phyloP scores from a whole-genome alignment of 2,329 filamentous ascomycete genomes.

The Stemphylium vesicarium region DNA sequence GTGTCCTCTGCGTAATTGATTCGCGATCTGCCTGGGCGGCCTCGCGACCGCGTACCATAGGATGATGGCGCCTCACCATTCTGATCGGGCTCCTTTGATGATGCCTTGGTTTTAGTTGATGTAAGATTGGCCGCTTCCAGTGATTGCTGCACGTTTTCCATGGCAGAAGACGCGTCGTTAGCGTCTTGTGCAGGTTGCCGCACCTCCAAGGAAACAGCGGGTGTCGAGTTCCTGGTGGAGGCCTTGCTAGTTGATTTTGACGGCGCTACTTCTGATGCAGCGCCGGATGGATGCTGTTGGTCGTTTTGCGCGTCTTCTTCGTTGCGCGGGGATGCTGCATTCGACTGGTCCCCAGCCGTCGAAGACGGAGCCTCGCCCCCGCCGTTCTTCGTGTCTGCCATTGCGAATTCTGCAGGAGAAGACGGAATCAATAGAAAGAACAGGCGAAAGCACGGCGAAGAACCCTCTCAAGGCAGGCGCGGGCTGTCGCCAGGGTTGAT shows the following conservation, averaged over 20 bases:
- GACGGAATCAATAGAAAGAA: conserved; percentile 25
- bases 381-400: conserved; percentile 47
- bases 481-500: conserved; percentile 36
- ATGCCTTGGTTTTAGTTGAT: conserved; percentile 38
- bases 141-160: conserved; percentile 38
- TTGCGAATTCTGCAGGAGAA: conserved; percentile 32
- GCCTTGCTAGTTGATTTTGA: conserved; percentile 44
- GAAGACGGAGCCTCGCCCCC: conserved; percentile 44
- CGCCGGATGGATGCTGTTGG: conserved; percentile 23
- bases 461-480: conserved; percentile 26
- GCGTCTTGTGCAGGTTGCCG: conserved; percentile 30
- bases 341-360: conserved; percentile 38
- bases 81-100: conserved; percentile 44
- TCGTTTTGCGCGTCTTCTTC: conserved; percentile 37
- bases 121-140: conserved; percentile 37
- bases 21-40: conserved; percentile 78
- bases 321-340: conserved; percentile 37
- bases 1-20: conserved; percentile 96
- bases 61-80: conserved; percentile 59
- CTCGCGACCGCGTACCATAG: conserved; percentile 94
- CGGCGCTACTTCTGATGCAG: conserved; percentile 35
- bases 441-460: conserved; percentile 27
- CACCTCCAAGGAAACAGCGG: conserved; percentile 35
- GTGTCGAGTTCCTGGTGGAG: conserved; percentile 45
- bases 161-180: conserved; percentile 35